Evolutionary conservation across 768 basidiomycete species (phyloP).

Genomic region (Leucocoprinus birnbaumii): DNA sequence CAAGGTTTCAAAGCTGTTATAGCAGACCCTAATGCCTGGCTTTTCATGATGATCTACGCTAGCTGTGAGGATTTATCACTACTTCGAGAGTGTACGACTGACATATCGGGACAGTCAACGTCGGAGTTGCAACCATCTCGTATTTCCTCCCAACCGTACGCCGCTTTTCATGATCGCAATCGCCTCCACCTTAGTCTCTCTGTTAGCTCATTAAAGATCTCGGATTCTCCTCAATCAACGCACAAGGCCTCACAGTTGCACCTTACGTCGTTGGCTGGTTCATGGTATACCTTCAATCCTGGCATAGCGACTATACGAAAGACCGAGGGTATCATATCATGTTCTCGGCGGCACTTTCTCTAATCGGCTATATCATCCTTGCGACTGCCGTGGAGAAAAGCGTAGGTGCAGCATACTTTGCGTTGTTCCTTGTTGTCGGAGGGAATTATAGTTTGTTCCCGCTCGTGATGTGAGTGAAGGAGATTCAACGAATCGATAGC

Average conservation of each 20-base stretch:
- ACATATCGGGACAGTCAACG: constrained; percentile 38
- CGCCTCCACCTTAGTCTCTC: background rate
- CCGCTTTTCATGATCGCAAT: background rate
- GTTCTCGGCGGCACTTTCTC: constrained; percentile 40
- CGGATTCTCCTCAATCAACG: constrained; percentile 53
- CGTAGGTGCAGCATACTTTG: constrained; percentile 54
- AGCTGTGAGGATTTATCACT: constrained; percentile 37
- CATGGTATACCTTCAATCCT: constrained; percentile 50
- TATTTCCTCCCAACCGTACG: constrained; percentile 55
- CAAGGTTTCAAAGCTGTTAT: constrained; percentile 50
- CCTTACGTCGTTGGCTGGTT: constrained; percentile 57
- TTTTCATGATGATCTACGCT: constrained; percentile 48
- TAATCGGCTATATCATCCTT: constrained; percentile 51
- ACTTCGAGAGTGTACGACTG: background rate
- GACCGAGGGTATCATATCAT: constrained; percentile 59
- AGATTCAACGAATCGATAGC: too few relatives aligned
- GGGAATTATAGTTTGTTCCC: constrained; percentile 56
- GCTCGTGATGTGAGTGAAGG: constrained; percentile 53
- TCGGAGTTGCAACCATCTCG: constrained; percentile 54
- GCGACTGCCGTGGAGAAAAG: constrained; percentile 49
- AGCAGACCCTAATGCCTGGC: constrained; percentile 48
- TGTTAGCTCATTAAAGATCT: constrained; percentile 49
- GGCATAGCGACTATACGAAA: constrained; percentile 50
- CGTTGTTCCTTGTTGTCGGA: constrained; percentile 53
- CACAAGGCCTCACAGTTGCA: constrained; percentile 57